Conservation (phyloP, 2,329 filamentous ascomycete genomes). For the Ophiocordyceps polyrhachis-furcata region DNA sequence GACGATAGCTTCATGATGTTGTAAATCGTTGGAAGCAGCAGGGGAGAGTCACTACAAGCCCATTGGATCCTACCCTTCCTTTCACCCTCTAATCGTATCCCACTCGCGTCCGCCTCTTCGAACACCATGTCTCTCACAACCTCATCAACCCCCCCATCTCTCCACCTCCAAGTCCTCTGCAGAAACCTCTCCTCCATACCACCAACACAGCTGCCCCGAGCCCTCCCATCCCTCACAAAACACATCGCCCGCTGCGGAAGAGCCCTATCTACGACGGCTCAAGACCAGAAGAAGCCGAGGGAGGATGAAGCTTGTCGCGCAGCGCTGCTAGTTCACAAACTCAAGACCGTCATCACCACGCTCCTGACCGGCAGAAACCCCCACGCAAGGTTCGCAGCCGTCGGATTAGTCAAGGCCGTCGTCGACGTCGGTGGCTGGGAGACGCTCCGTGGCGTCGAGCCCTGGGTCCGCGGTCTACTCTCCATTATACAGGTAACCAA, state of each 20-base stretch:
- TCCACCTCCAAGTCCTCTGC: conserved; percentile 46
- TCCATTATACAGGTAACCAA: conserved; percentile 56
- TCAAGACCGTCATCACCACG: conserved; percentile 60
- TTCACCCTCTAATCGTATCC: no score
- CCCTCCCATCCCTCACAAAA: conserved; percentile 49
- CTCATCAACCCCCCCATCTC: conserved; percentile 8
- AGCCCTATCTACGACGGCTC: conserved; percentile 43
- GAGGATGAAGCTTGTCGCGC: conserved; percentile 39
- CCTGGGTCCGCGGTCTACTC: conserved; percentile 64
- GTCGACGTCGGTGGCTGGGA: conserved; percentile 77
- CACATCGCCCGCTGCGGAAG: conserved; percentile 37
- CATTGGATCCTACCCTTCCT: no score
- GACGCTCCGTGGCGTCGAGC: conserved; percentile 49
- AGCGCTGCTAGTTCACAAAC: conserved; percentile 56
- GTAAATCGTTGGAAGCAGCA: not conserved
- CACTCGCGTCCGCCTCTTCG: no score
- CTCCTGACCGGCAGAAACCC: conserved; percentile 59
- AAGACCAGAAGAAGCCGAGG: conserved; percentile 36
- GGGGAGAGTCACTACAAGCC: no score
- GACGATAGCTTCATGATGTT: not conserved
- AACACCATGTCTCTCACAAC: not conserved
- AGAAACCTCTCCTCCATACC: conserved; percentile 54
- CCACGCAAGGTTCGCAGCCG: conserved; percentile 60
- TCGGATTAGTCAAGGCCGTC: conserved; percentile 60
- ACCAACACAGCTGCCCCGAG: conserved; percentile 51